Base-by-base conservation (phyloP, 2,329 filamentous ascomycete species). In the Pseudogymnoascus sp. region DNA sequence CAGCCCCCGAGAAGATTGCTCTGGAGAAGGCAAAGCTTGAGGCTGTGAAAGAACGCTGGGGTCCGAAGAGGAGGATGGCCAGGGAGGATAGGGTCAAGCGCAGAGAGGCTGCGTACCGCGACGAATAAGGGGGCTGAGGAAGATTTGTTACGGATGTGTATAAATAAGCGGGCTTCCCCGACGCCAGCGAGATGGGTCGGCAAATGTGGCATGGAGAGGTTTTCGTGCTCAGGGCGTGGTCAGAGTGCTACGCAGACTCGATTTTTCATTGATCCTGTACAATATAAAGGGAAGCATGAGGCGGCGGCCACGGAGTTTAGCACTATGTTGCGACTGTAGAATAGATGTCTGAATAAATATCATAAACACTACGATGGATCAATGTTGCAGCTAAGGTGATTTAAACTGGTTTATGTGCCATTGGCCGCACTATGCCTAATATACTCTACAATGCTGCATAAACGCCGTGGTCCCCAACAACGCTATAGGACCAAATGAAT, bases 41-140 rank as follows among this genome's bases (percentile, higher is more conserved):
- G 62, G 75, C 76, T 36, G 76, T 79, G 63, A 78, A 78, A 74
- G 74, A 75, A n/a, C 73, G 79, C 59, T 87, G 84, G 84, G 84
- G 84, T 9, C 77, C 81, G 17, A 79, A 78, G 64, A 78, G 79
- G 71, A 73, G 73, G 31, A 76, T 78, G 69, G 84, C 84, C 10
- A 74, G 79, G 62, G 79, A 82, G 67, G 84, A 87, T 44, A 75
- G 80, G 65, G 70, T 74, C 68, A 81, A 79, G 75, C 77, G 84
- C 65, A 77, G 76, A 64, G 66, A 72, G 37, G 29, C 40, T 36
- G 15, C 33, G n/a, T 61, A 61, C 33, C 26, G 58, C 29, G 63
- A 61, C 37, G 62, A 63, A 24, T 63, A 61, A 57, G 59, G 59
- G 33, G 21, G 4, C 33, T 17, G 26, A 39, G 15, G 57, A 59